Evolutionary conservation across 1,284 basidiomycete genomes (phyloP).

Genomic region (Trametes sp.): DNA sequence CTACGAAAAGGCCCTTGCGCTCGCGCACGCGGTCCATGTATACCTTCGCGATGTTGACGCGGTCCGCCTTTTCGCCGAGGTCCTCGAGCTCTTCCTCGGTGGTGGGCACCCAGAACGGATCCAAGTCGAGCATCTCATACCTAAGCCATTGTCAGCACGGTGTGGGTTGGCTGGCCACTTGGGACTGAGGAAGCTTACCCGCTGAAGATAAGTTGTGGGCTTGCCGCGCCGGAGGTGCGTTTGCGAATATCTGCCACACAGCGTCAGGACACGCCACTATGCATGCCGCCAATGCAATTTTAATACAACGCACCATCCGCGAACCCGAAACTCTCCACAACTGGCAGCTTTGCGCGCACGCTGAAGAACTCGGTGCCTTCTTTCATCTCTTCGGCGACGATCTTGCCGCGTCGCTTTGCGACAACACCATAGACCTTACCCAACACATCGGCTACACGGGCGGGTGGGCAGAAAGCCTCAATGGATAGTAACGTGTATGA

Average conservation of each 20-base stretch:
- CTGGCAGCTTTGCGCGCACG: constrained; percentile 90
- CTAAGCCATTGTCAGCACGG: constrained; percentile 45
- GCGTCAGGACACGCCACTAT: neutral
- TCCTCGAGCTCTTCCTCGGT: constrained; percentile 99
- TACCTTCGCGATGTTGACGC: constrained; percentile 91
- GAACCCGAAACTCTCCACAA: constrained; percentile 98
- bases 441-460: constrained; percentile 84
- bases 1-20: constrained; percentile 95
- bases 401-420: constrained; percentile 87
- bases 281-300: neutral
- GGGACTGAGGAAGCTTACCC: constrained; percentile 61
- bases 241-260: constrained; percentile 86
- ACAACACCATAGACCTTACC: constrained; percentile 99
- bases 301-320: constrained; percentile 79
- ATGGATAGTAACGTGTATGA: neutral
- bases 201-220: constrained; percentile 95
- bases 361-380: constrained; percentile 97
- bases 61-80: constrained; percentile 94
- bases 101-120: constrained; percentile 99
- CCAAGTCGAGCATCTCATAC: constrained; percentile 89
- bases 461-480: neutral
- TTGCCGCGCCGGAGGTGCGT: constrained; percentile 95
- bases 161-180: neutral
- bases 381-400: constrained; percentile 98
- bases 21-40: constrained; percentile 95